These are phyloP conservation scores for Fusarium siculi DNA, from an alignment of 2,329 filamentous ascomycete genomes.

Conservation along the genomic window DNA sequence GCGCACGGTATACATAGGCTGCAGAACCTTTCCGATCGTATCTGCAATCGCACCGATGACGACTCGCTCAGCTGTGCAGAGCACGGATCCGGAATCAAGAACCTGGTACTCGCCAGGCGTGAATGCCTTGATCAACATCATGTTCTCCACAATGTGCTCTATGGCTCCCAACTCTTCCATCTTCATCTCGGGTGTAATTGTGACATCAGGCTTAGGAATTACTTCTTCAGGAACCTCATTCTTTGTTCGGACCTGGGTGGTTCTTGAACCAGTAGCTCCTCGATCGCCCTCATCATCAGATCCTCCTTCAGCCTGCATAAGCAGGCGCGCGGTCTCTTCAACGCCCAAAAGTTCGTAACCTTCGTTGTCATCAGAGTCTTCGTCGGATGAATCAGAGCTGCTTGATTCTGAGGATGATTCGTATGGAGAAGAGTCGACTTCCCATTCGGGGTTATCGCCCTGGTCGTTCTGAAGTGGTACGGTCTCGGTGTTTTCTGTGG, in stretches of 20 bases:
- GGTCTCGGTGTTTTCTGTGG: slow-evolving; percentile 16
- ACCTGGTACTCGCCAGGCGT: slow-evolving; percentile 85
- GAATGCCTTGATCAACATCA: slow-evolving; percentile 80
- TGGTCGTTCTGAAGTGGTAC: slow-evolving; percentile 48
- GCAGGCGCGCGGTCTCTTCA: slow-evolving; percentile 83
- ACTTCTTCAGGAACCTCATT: slow-evolving; percentile 78
- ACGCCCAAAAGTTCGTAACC: slow-evolving; percentile 80
- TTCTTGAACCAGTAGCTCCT: slow-evolving; percentile 51
- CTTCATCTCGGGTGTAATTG: slow-evolving; percentile 79
- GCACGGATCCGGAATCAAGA: slow-evolving; percentile 82
- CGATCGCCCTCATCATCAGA: slow-evolving; percentile 80
- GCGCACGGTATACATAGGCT: slow-evolving; percentile 85
- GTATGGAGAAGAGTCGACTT: slow-evolving; percentile 80
- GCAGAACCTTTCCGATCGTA: slow-evolving; percentile 84
- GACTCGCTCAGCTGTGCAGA: slow-evolving; percentile 80
- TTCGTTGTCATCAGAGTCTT: slow-evolving; percentile 67
- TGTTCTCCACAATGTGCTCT: slow-evolving; percentile 81
- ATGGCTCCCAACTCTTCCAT: slow-evolving; percentile 81
- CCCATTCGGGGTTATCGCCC: slow-evolving; percentile 79
- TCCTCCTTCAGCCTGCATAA: slow-evolving; percentile 85
- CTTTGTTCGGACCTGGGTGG: slow-evolving; percentile 74
- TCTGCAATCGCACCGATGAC: slow-evolving; percentile 87
- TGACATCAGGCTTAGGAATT: slow-evolving; percentile 79
- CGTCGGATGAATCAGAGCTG: slow-evolving; percentile 68
- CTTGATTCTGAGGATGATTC: slow-evolving; percentile 72